Evolutionary conservation across 2,329 filamentous ascomycete genomes (phyloP).

Genomic region (Pseudogymnoascus sp.): DNA sequence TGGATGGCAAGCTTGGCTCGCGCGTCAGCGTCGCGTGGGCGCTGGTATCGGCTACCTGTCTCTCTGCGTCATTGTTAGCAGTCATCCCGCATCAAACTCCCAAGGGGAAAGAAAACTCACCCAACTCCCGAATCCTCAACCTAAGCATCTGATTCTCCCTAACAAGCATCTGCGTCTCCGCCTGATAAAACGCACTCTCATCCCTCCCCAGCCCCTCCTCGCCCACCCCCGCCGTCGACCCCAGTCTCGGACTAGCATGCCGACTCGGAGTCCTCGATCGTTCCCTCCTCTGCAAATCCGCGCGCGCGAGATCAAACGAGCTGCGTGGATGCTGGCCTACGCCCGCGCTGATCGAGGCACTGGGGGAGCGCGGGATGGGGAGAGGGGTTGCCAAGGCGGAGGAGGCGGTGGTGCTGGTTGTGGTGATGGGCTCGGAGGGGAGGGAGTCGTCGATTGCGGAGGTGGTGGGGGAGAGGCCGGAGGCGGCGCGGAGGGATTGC

Average conservation of each 20-base stretch:
- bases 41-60: conserved; percentile 21
- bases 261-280: conserved; percentile 53
- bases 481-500: conserved; percentile 45
- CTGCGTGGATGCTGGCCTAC: conserved; percentile 37
- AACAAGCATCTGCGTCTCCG: conserved; percentile 69
- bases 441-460: conserved; percentile 33
- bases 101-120: too few relatives aligned
- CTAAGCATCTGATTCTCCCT: conserved; percentile 79
- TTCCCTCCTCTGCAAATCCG: conserved; percentile 40
- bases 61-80: too few relatives aligned
- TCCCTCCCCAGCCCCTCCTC: conserved; percentile 46
- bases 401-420: conserved; percentile 38
- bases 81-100: too few relatives aligned
- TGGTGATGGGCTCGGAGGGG: conserved; percentile 28
- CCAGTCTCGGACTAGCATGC: conserved; percentile 46
- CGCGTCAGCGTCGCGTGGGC: conserved; percentile 25
- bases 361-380: conserved; percentile 42
- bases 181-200: conserved; percentile 72
- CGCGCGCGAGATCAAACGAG: conserved; percentile 51
- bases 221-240: conserved; percentile 51
- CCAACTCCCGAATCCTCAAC: conserved; percentile 63
- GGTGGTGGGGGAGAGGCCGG: conserved; percentile 33
- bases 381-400: conserved; percentile 31
- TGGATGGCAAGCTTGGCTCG: conserved; percentile 26
- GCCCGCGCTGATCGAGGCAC: conserved; percentile 4